Evolutionary conservation across 139 green algal species (phyloP), one percentile per base, ranked within the genome.

Genomic region (Coelastrella sp.): DNA sequence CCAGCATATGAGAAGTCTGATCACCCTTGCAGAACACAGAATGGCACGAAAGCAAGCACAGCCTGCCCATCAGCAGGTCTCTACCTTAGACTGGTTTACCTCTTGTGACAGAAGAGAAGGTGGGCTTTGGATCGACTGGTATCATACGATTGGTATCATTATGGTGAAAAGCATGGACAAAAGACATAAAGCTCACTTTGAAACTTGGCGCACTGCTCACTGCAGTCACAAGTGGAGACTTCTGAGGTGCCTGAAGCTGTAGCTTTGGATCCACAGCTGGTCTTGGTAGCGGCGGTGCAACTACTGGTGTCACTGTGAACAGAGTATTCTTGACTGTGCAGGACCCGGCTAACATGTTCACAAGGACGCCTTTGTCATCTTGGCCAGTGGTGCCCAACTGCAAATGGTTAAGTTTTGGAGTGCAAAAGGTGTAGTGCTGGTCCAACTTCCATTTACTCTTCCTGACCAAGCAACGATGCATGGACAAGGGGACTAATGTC

Each of bases 161-260:
- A n/a, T n/a, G n/a, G n/a, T n/a, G n/a, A n/a, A n/a, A n/a, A n/a
- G n/a, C n/a, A n/a, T n/a, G n/a, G n/a, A n/a, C n/a, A n/a, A n/a
- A n/a, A n/a, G n/a, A n/a, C n/a, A n/a, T n/a, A n/a, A n/a, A 32
- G 53, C 76, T 73, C n/a, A 84, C 78, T 60, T 17, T 35, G 13
- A 84, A 50, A 19, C 15, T 3, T 9, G 27, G 25, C 11, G 19
- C 25, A 32, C 43, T 32, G 41, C 41, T 50, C n/a, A 84, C 62
- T 9, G 41, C 62, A 2, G 78, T 50, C 2, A 84, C 78, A 38
- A 84, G 60, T 3, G 60, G 78, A 2, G 78, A 84, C 60, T 51
- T 82, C 21, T 45, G 27, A 25, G 59, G n/a, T 43, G 40, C 15
- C n/a, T 74, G 30, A 60, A 84, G 53, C 78, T 53, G n/a, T 30